Conservation (phyloP, 2,329 filamentous ascomycete species). For the Fusarium sp. region DNA sequence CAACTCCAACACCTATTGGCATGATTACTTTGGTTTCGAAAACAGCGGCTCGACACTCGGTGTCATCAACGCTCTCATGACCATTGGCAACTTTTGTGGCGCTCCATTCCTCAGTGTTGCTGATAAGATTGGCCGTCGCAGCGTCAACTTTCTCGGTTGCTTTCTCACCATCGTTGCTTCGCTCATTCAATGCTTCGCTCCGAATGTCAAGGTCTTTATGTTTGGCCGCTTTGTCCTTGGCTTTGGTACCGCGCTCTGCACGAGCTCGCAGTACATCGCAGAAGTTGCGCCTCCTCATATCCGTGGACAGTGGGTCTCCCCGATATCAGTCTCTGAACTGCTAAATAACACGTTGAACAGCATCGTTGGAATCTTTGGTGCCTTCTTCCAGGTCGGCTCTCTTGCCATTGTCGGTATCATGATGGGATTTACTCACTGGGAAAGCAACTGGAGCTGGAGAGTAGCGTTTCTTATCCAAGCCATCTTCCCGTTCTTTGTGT, state of each 20-base stretch:
- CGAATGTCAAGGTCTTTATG: constrained; percentile 33
- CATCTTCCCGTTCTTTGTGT: constrained; percentile 31
- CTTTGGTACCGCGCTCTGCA: constrained; percentile 37
- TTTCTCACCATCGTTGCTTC: constrained; percentile 32
- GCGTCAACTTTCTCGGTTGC: constrained; percentile 34
- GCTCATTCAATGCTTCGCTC: constrained; percentile 33
- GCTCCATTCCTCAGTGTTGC: constrained; percentile 31
- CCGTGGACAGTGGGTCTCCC: constrained; percentile 18
- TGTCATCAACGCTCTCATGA: constrained; percentile 38
- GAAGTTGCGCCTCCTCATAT: constrained; percentile 36
- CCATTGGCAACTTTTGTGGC: constrained; percentile 37
- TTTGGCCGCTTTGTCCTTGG: constrained; percentile 32
- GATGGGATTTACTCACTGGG: constrained; percentile 38
- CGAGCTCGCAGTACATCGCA: constrained; percentile 38
- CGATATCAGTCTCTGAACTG: rapidly evolving
- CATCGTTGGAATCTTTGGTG: constrained; percentile 36
- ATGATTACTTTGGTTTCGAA: constrained; percentile 34
- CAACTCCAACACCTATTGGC: constrained; percentile 37
- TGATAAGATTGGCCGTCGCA: constrained; percentile 36
- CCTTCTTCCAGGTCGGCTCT: constrained; percentile 38
- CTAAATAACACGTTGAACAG: not conserved
- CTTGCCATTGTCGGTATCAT: constrained; percentile 35
- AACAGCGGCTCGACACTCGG: constrained; percentile 31
- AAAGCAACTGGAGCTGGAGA: constrained; percentile 38
- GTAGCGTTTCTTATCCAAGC: constrained; percentile 35